Percentiles rank a stretch among this genome's conserved stretches.
Evolutionary conservation across 2,329 filamentous ascomycete species (phyloP).

Genomic region (Clonostachys chloroleuca): DNA sequence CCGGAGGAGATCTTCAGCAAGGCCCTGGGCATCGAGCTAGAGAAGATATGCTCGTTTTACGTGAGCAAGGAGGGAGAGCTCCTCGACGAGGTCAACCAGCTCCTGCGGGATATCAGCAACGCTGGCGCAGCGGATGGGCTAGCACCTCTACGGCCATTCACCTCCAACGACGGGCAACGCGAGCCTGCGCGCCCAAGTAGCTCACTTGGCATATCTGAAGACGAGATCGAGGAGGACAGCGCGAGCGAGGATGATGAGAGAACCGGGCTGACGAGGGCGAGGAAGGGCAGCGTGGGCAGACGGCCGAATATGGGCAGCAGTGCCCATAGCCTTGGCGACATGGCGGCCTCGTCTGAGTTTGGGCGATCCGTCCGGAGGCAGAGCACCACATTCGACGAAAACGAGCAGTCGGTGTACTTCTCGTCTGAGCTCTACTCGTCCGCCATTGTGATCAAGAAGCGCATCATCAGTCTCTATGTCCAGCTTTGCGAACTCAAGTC

Average conservation of each 20-base stretch:
- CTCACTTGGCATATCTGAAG: slow-evolving; percentile 37
- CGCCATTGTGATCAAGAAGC: slow-evolving; percentile 86
- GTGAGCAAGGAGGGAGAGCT: slow-evolving; percentile 85
- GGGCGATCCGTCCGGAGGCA: slow-evolving; percentile 51
- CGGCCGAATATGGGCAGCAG: slow-evolving; percentile 29
- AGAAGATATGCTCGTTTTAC: slow-evolving; percentile 93
- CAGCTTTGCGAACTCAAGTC: slow-evolving; percentile 93
- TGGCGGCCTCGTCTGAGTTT: slow-evolving; percentile 60
- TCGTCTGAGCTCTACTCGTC: slow-evolving; percentile 59
- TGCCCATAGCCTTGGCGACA: slow-evolving; percentile 41
- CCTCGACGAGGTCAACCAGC: slow-evolving; percentile 70
- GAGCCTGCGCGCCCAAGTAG: slow-evolving; percentile 20
- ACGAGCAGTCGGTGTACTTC: slow-evolving; percentile 66
- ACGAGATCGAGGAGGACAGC: slow-evolving; percentile 58
- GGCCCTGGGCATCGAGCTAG: slow-evolving; percentile 81
- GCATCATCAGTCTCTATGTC: slow-evolving; percentile 82
- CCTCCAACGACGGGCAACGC: slow-evolving; percentile 14
- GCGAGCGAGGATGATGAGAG: slow-evolving; percentile 62
- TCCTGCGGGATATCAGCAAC: slow-evolving; percentile 72
- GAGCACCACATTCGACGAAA: slow-evolving; percentile 70
- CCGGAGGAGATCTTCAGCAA: slow-evolving; percentile 78
- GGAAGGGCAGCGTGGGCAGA: slow-evolving; percentile 29
- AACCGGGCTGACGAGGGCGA: slow-evolving; percentile 43
- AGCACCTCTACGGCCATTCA: slow-evolving; percentile 22
- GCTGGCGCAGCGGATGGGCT: slow-evolving; percentile 42